Percentiles rank a stretch among this genome's conserved stretches.
phyloP scores from a whole-genome alignment of 192 early-diverging fungal genomes.

The Coemansia sp. region DNA sequence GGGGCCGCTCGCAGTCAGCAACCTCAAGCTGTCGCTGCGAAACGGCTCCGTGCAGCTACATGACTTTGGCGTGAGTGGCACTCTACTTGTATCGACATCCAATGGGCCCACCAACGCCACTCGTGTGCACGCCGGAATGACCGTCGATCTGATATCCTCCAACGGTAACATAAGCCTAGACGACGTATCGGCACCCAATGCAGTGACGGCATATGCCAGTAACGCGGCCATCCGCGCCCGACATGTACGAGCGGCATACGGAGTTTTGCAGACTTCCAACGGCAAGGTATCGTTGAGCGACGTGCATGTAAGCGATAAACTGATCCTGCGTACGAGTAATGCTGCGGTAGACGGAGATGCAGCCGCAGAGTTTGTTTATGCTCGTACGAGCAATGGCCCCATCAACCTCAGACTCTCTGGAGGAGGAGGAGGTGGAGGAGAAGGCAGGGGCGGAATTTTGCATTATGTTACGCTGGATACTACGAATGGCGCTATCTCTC shows the following conservation, averaged over 20 bases:
- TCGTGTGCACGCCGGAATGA: background rate
- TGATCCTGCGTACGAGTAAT: slow-evolving; percentile 13
- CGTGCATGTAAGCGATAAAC: background rate
- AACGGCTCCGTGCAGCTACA: slow-evolving; percentile 23
- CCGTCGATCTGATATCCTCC: background rate
- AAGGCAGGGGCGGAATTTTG: background rate
- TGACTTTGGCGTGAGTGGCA: slow-evolving; percentile 3
- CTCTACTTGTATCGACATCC: slow-evolving; percentile 11
- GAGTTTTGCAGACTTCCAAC: slow-evolving; percentile 1
- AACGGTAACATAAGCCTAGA: background rate
- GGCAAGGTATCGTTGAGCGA: background rate
- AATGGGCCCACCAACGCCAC: slow-evolving; percentile 24
- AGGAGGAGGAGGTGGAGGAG: too few species aligned
- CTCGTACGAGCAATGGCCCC: slow-evolving; percentile 13
- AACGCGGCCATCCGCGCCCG: background rate
- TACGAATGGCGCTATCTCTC: slow-evolving; percentile 14
- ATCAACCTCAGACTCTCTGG: slow-evolving; percentile 7
- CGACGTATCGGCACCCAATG: background rate
- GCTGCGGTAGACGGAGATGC: slow-evolving; percentile 1
- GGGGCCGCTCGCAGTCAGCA: slow-evolving; percentile 9
- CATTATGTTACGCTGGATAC: slow-evolving; percentile 4
- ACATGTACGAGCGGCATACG: background rate
- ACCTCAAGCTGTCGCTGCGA: slow-evolving; percentile 2
- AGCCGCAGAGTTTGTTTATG: background rate
- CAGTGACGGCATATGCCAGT: background rate